Evolutionary conservation across 176 grass and related monocot species (phyloP), one percentile per base, ranked within the genome.

Genomic region (Oryza meyeriana): DNA sequence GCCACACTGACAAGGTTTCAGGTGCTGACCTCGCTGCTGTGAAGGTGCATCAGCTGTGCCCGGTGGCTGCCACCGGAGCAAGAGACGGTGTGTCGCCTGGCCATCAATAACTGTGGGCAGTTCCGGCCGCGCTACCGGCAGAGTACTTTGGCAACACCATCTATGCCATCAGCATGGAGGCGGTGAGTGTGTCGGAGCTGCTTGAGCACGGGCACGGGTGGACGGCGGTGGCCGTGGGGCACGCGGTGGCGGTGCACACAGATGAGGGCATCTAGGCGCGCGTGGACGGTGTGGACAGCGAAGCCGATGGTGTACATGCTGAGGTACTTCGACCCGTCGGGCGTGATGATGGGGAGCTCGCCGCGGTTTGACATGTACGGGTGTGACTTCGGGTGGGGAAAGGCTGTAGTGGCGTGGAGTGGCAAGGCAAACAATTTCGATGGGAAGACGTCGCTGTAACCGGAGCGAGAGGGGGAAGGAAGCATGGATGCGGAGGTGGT

Each of bases 311-410:
- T 55, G 0, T 55, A 55, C 50, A 55, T 20, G 50, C 1, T 2
- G 18, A 55, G 50, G 20, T 55, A 6, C 50, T 55, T 55, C 50
- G 50, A 55, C 20, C 14, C 50, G 50, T 22, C 6, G 18, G 7
- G 50, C 18, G 20, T 55, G 18, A 22, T 55, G 50, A 55, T 55
- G 50, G 50, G 50, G 50, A 82, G 91, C 77, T 93, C 91, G 61
- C 84, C 91, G 26, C 71, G 87, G 75, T 93, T 93, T 44, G 72
- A 93, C 14, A 73, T 87, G 66, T 93, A 90, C 82, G 91, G 87
- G 1, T 93, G 91, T 78, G 71, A 93, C 13, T 90, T 93, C 35
- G 91, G 85, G 40, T 93, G 81, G 91, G 91, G 87, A 65, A 85
- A 82, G 66, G 38, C 85, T 13, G 17, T 90, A 20, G 91, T 87